Evolutionary conservation across 1,284 basidiomycete genomes (phyloP).

Genomic region (Cryptococcus jaspeensis): DNA sequence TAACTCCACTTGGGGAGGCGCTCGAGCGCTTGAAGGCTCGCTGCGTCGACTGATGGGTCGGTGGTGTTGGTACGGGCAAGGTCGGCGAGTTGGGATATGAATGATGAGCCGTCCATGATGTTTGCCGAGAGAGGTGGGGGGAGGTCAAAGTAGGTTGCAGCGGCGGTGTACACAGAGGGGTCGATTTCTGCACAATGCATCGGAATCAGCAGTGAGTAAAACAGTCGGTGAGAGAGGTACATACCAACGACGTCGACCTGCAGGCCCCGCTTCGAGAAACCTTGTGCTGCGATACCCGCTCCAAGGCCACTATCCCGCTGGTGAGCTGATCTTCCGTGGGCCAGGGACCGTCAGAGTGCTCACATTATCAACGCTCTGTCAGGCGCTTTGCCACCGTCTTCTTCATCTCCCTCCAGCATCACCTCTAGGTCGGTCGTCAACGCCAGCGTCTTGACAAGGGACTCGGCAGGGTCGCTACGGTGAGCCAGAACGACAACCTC

Average conservation of each 20-base stretch:
- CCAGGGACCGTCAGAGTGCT: not conserved
- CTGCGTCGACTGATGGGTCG: not conserved
- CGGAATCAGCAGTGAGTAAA: not conserved
- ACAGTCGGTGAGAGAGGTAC: not conserved
- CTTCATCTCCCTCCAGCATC: slow-evolving; percentile 10
- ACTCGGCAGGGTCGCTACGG: slow-evolving; percentile 22
- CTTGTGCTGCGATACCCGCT: slow-evolving; percentile 71
- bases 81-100: slow-evolving; percentile 56
- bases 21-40: slow-evolving; percentile 5
- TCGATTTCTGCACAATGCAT: slow-evolving; percentile 76
- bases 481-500: slow-evolving; percentile 72
- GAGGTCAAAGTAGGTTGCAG: slow-evolving; percentile 72
- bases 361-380: slow-evolving; percentile 39
- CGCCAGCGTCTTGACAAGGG: slow-evolving; percentile 20
- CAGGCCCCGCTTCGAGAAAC: slow-evolving; percentile 67
- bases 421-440: slow-evolving; percentile 30
- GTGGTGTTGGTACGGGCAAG: slow-evolving; percentile 19
- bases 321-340: no score
- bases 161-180: slow-evolving; percentile 78
- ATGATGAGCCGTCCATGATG: slow-evolving; percentile 70
- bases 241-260: slow-evolving; percentile 47
- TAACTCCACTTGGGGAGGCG: slow-evolving; percentile 61
- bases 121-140: slow-evolving; percentile 59
- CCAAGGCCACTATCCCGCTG: slow-evolving; percentile 69
- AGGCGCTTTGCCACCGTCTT: slow-evolving; percentile 9